phyloP scores from a whole-genome alignment of 1,284 basidiomycete species.

The Pascua guehoae region DNA sequence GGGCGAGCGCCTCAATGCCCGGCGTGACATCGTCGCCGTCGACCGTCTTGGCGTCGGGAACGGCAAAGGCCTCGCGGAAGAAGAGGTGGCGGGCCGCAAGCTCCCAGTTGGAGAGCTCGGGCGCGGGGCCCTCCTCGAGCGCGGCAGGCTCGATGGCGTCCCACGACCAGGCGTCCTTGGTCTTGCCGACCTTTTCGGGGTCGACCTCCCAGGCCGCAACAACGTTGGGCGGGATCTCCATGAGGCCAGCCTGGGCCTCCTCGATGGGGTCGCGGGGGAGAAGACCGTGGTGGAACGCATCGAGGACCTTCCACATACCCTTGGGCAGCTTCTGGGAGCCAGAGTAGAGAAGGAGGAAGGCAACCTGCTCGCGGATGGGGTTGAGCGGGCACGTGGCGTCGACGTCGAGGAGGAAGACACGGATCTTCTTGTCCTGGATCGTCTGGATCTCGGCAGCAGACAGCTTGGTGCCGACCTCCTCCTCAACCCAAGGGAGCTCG shows the following conservation, averaged over 20 bases:
- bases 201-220: conserved; percentile 34
- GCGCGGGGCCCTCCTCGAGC: conserved; percentile 39
- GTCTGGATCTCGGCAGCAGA: conserved; percentile 39
- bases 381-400: conserved; percentile 30
- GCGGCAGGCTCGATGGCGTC: conserved; percentile 42
- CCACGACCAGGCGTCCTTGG: conserved; percentile 46
- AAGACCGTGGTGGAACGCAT: conserved; percentile 45
- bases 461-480: conserved; percentile 47
- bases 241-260: conserved; percentile 44
- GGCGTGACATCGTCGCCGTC: conserved; percentile 22
- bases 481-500: conserved; percentile 48
- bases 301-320: conserved; percentile 46
- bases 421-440: conserved; percentile 46
- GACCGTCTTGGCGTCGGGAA: conserved; percentile 52
- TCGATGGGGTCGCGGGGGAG: conserved; percentile 45
- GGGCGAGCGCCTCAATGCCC: conserved; percentile 68
- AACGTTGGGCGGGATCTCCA: conserved; percentile 30
- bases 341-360: conserved; percentile 51
- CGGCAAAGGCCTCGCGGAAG: conserved; percentile 68
- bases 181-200: conserved; percentile 41
- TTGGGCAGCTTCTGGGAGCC: conserved; percentile 38
- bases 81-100: conserved; percentile 84
- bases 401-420: conserved; percentile 49
- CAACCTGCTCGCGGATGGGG: conserved; percentile 47
- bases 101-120: conserved; percentile 61